phyloP scores from a whole-genome alignment of 73 alveolate genomes.

The Blepharisma japonicum region DNA sequence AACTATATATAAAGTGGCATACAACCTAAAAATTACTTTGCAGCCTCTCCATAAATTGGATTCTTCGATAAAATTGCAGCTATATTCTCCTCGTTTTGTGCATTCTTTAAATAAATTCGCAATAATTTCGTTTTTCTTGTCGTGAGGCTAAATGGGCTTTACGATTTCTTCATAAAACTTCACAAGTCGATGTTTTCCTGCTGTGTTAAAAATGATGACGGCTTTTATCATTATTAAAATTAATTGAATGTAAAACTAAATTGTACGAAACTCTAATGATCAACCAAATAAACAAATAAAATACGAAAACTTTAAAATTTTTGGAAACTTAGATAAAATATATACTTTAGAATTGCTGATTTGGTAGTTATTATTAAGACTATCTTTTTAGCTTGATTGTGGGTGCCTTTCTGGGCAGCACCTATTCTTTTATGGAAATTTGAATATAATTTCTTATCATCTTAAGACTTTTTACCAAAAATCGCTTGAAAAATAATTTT shows the following conservation, averaged over 20 bases:
- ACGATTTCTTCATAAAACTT: constrained; percentile 72
- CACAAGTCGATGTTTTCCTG: constrained; percentile 79
- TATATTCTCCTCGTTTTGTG: constrained; percentile 56
- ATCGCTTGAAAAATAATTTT: too few species aligned
- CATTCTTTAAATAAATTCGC: constrained; percentile 56
- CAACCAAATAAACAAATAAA: too few species aligned
- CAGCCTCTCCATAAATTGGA: constrained; percentile 50
- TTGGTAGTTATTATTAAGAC: too few species aligned
- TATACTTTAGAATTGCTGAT: too few species aligned
- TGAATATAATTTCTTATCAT: too few species aligned
- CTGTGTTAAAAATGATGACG: constrained; percentile 63
- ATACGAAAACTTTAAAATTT: too few species aligned
- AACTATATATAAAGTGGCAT: constrained; percentile 83
- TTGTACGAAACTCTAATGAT: too few species aligned
- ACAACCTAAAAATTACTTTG: constrained; percentile 80
- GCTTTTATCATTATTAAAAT: constrained; percentile 67
- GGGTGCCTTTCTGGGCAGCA: too few species aligned
- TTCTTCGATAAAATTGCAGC: constrained; percentile 70
- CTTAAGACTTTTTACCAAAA: too few species aligned
- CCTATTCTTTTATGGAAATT: too few species aligned
- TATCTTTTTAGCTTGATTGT: too few species aligned
- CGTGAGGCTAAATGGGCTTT: constrained; percentile 25
- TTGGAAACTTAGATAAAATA: too few species aligned
- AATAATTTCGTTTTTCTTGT: constrained; percentile 51
- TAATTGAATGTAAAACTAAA: neutral